phyloP scores from a whole-genome alignment of 2,329 filamentous ascomycete genomes.

The Stachybotrys elegans region DNA sequence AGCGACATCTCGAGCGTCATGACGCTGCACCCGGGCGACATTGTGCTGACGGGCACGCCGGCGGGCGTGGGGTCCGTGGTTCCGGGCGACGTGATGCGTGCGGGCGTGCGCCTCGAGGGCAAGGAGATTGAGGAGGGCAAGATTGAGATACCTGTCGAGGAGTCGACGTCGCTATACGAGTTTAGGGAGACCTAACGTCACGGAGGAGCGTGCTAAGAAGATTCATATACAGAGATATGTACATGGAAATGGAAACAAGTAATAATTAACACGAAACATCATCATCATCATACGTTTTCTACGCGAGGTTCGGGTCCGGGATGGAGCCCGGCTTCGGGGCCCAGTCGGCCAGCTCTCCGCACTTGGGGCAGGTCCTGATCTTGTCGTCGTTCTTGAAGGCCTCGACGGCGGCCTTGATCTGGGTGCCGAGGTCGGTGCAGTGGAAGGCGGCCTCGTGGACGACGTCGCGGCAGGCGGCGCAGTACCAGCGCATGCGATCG shows the following conservation, averaged over 20 bases:
- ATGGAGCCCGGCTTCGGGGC: conserved; percentile 58
- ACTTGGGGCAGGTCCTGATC: conserved; percentile 69
- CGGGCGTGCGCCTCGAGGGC: conserved; percentile 73
- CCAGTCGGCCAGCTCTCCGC: conserved; percentile 70
- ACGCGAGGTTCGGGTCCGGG: conserved; percentile 52
- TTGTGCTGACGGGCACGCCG: conserved; percentile 93
- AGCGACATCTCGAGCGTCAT: conserved; percentile 93
- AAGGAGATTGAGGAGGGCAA: conserved; percentile 79
- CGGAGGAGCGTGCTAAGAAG: neutral
- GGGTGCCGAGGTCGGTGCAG: conserved; percentile 84
- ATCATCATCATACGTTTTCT: too few relatives aligned
- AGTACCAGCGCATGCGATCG: conserved; percentile 91
- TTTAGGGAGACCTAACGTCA: conserved; percentile 63
- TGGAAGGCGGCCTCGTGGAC: conserved; percentile 87
- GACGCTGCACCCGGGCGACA: conserved; percentile 86
- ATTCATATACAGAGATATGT: neutral
- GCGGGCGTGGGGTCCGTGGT: conserved; percentile 88
- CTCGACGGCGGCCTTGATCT: conserved; percentile 90
- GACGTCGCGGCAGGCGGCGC: conserved; percentile 59
- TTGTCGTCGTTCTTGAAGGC: conserved; percentile 64
- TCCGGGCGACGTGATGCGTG: conserved; percentile 81
- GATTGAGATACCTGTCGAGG: conserved; percentile 78
- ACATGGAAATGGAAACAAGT: neutral
- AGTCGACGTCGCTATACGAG: conserved; percentile 71
- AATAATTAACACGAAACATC: neutral